Base-by-base conservation (phyloP, 345 rosid genomes). In the Hibiscus mutabilis region DNA sequence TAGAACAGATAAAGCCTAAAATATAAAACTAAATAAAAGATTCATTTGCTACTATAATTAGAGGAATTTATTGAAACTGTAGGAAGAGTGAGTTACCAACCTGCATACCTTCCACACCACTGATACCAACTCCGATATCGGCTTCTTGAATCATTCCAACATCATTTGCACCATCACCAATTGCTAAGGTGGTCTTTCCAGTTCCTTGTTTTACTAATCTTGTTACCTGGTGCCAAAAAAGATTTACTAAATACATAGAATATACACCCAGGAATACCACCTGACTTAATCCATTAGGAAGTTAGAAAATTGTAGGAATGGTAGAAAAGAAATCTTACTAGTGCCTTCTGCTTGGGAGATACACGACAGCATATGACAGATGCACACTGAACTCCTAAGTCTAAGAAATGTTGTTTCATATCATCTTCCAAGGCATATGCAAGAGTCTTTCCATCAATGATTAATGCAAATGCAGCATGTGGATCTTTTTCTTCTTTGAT, bases 91-190 rank as follows among this genome's bases (percentile, higher is more conserved):
- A 37, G 71, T 53, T 73, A 74, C 86, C 71, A 73, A 95, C 99
- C 94, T 94, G 99, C 99, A 95, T 95, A 40, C 99, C 99, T 85
- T 95, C 99, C 77, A 90, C 97, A 4, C 99, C 99, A 72, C 99
- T 95, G 74, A 95, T 95, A 74, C 99, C 99, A 31, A 95, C 87
- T 69, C 99, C 99, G 73, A 95, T 95, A 62, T 95, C 99, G 63
- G 99, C 99, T 86, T 95, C 99, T 84, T 95, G 99, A 79, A 95
- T 92, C 99, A 95, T 95, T 58, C 99, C 99, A 58, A 95, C 99
- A 73, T 95, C 99, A 78, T 95, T 95, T 73, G 99, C 99, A 70
- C 99, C 99, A 74, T 95, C 99, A 73, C 99, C 99, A 68, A 95
- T 85, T 11, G 97, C 99, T 75, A 95, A 73, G 44, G 99, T 95